phyloP scores from a whole-genome alignment of 169 alveolate species.

The Eimeria brunetti region DNA sequence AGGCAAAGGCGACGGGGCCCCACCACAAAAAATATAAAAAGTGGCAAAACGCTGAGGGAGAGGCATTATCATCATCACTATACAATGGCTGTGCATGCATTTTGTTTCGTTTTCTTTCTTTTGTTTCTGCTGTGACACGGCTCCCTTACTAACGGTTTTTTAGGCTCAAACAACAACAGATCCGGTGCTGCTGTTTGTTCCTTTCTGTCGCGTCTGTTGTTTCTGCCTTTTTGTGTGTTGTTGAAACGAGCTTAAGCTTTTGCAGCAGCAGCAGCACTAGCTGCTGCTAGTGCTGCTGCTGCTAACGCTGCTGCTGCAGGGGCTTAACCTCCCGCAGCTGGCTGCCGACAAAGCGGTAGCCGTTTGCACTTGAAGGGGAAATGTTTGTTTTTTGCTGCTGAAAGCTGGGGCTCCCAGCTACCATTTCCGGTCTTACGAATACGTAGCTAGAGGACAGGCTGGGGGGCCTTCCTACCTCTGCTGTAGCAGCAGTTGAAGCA shows the following conservation, averaged over 20 bases:
- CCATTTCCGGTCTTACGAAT: neutral
- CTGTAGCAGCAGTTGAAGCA: constrained; percentile 10
- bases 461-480: neutral
- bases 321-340: neutral
- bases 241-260: neutral
- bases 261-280: too few relatives aligned
- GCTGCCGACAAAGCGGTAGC: constrained; percentile 12
- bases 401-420: neutral
- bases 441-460: constrained; percentile 33
- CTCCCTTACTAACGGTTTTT: too few relatives aligned
- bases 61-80: neutral
- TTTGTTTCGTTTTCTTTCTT: too few relatives aligned
- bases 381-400: neutral
- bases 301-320: neutral
- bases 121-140: neutral
- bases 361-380: neutral
- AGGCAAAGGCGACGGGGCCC: neutral
- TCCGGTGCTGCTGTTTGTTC: neutral
- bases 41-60: neutral
- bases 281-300: neutral
- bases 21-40: neutral
- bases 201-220: neutral
- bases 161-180: neutral
- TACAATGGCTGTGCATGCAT: neutral
- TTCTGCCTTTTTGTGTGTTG: neutral